Base-by-base conservation (phyloP, 1,284 basidiomycete species). In the Phellinidium pouzarii region DNA sequence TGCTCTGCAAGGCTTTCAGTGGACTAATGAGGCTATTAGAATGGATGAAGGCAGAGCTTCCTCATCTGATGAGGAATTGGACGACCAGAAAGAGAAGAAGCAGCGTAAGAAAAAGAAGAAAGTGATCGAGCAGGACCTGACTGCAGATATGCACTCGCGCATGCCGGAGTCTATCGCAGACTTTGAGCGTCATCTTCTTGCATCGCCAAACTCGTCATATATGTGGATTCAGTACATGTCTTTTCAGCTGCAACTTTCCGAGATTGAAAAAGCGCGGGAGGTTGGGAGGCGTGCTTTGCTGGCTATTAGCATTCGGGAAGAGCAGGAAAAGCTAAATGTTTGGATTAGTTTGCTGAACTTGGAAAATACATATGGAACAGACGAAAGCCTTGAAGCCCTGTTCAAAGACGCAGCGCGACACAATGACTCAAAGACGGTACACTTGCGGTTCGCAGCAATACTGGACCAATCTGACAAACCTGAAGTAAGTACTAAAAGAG, bases 211-310 rank as follows among this genome's bases (percentile, higher is more conserved):
- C 68, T 97, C 93, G 11, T 99, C 97, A 0, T 97, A 87, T 71
- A 78, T 99, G 38, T 99, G 96, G 96, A 88, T 99, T 57, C 95
- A 97, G 68, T 99, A 95, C 69, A 98, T 99, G 92, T 95, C 94
- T 4, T 96, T 98, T 80, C 91, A 95, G 60, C 76, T 99, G 3
- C 92, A 94, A 61, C 80, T 99, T 12, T 93, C 94, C 41, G 95
- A 99, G 68, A 77, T 98, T 42, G 93, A 94, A 61, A 94, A 94
- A 69, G 96, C 95, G 12, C 82, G 94, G 34, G 82, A 87, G 64
- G 86, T 94, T 45, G 95, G 85, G 14, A 78, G 81, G 50, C 83
- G 92, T 26, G 96, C 94, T 3, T 73, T 96, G 56, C 76, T 84
- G 62, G 86, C 86, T 12, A 99, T 99, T 71, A 87, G 80, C 65